Base-by-base conservation (phyloP, 225 moss, liverwort and hornwort genomes). In the Physcomitrium patens region DNA sequence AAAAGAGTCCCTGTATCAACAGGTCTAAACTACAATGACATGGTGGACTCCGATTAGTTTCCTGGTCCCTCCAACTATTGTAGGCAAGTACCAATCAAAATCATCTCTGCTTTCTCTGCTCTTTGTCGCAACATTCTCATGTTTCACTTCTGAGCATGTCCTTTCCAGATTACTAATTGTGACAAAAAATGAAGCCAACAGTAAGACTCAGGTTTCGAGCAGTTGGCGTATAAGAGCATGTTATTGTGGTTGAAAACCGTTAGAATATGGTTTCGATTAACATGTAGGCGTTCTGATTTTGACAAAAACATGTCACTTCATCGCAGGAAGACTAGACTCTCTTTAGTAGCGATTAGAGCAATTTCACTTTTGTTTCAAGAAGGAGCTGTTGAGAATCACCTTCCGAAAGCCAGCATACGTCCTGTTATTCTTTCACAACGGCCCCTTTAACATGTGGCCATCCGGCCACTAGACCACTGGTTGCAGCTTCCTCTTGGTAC, bases 11-110 rank as follows among this genome's bases (percentile, higher is more conserved):
- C 63, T 12, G 16, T 67, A 10, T 16, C 70, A 43, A 61, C 75
- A 13, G 71, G 78, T 37, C 86, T 86, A 23, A 78, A 80, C 20
- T 86, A 86, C 69, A 57, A 58, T 37, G 81, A 86, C 62, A 86
- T 83, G 86, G 76, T 86, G 27, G 86, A 81, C 31, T 83, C 78
- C 41, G 83, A 86, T 46, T 86, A 80, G 49, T 47, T 37, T 5
- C 57, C 9, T 31, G 31, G 31, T 31, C 44, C 52, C 63, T 56
- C 60, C 57, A 9, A n/a, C 61, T 55, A 26, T 44, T 12, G 20
- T 42, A 65, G 82, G 78, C 78, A 49, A 31, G 24, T 65, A 7
- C 22, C 7, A 4, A 37, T 37, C 31, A 4, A 37, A 37, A 37
- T 37, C 7, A 37, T 37, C 2, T 48, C 57, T 37, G 19, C 63